These are phyloP conservation scores for Daldinia grandis DNA, from an alignment of 495 filamentous ascomycete genomes.

Conservation along the genomic window DNA sequence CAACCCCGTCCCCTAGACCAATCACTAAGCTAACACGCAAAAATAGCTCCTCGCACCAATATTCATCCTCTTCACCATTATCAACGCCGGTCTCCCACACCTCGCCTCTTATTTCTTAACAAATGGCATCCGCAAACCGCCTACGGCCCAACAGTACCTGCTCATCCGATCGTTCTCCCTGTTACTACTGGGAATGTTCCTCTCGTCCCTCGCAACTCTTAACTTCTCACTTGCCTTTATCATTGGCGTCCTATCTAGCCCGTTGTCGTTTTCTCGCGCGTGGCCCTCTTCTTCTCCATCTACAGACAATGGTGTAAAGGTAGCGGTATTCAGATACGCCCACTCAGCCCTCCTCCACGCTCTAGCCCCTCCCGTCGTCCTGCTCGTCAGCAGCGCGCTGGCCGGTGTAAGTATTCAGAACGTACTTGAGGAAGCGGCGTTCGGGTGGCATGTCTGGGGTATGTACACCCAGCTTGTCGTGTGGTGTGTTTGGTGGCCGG, in stretches of 20 bases:
- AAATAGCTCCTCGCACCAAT: conserved; percentile 63
- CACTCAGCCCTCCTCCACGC: conserved; percentile 58
- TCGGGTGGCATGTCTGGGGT: conserved; percentile 91
- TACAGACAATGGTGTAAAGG: not conserved
- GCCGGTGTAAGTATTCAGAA: conserved; percentile 60
- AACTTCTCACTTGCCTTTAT: conserved; percentile 94
- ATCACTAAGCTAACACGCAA: conserved; percentile 33
- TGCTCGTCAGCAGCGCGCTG: conserved; percentile 62
- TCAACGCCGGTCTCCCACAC: conserved; percentile 67
- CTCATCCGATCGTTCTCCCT: conserved; percentile 92
- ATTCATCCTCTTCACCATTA: conserved; percentile 65
- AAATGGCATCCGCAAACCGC: conserved; percentile 38
- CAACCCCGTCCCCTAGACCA: not conserved
- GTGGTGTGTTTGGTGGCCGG: conserved; percentile 99
- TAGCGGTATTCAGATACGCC: conserved; percentile 15
- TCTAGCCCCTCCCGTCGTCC: conserved; percentile 71
- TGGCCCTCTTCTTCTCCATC: conserved; percentile 46
- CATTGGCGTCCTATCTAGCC: conserved; percentile 78
- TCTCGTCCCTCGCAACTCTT: conserved; percentile 91
- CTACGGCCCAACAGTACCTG: conserved; percentile 73
- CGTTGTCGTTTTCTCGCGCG: conserved; percentile 74
- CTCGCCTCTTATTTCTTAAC: conserved; percentile 63
- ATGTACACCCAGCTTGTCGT: conserved; percentile 90
- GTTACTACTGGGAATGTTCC: conserved; percentile 86
- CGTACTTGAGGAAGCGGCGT: conserved; percentile 77